phyloP scores from a whole-genome alignment of 1,284 basidiomycete species.

The Naganishia albida region DNA sequence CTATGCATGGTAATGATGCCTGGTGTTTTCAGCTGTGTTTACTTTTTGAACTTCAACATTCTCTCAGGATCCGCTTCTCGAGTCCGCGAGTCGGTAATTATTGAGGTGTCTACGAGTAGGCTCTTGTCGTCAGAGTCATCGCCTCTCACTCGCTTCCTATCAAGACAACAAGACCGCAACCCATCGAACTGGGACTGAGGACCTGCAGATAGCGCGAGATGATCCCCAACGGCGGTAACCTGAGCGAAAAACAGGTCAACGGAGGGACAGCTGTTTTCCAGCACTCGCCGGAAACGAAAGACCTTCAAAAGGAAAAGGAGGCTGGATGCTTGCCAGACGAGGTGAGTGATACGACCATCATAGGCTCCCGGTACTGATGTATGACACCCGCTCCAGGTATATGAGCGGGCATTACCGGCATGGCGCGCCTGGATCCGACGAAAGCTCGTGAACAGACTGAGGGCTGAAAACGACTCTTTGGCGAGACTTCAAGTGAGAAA shows the following conservation, averaged over 20 bases:
- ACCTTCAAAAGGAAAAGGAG: constrained; percentile 43
- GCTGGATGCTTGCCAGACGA: constrained; percentile 52
- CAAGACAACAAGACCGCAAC: too few species aligned
- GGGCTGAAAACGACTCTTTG: constrained; percentile 67
- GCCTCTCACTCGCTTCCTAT: too few species aligned
- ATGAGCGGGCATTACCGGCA: constrained; percentile 63
- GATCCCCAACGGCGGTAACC: not conserved
- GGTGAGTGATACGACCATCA: not conserved
- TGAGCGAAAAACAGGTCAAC: constrained; percentile 9
- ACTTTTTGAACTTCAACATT: too few species aligned
- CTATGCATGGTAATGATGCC: too few species aligned
- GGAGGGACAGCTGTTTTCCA: constrained; percentile 36
- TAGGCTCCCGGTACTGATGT: not conserved
- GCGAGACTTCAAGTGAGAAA: constrained; percentile 60
- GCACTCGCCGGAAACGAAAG: constrained; percentile 32
- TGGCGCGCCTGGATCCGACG: constrained; percentile 71
- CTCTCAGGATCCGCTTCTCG: too few species aligned
- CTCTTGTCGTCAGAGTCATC: too few species aligned
- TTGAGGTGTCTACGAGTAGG: too few species aligned
- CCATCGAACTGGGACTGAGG: too few species aligned
- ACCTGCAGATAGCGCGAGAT: not conserved
- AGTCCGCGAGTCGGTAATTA: too few species aligned
- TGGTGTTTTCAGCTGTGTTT: too few species aligned
- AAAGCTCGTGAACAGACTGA: constrained; percentile 63
- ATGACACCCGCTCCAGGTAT: constrained; percentile 59